phyloP scores from a whole-genome alignment of 805 yeast genomes.

The Cyberlindnera sargentensis region DNA sequence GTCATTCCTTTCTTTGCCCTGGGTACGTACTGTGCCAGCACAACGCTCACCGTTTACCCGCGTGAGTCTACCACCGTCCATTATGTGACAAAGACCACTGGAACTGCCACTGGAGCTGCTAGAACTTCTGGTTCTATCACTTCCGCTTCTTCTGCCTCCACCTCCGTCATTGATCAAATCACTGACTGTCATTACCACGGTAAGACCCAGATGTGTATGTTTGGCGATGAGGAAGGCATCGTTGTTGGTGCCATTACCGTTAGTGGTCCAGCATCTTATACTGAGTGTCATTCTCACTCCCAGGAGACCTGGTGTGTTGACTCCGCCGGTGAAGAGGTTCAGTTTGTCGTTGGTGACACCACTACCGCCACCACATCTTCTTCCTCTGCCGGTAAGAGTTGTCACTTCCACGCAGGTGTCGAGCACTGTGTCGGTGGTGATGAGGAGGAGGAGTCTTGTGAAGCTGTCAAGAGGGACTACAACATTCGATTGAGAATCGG shows the following conservation, averaged over 20 bases:
- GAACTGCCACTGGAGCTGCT: neutral
- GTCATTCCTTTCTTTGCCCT: too few relatives aligned
- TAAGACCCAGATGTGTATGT: slow-evolving; percentile 8
- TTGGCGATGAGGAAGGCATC: slow-evolving; percentile 13
- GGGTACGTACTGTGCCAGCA: neutral
- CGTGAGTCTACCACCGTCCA: neutral
- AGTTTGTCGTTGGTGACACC: slow-evolving; percentile 1
- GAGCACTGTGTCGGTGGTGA: slow-evolving; percentile 18
- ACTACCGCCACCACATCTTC: too few relatives aligned
- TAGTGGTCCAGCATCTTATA: slow-evolving; percentile 6
- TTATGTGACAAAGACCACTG: slow-evolving; percentile 1
- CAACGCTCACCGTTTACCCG: slow-evolving; percentile 1
- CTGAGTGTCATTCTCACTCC: slow-evolving; percentile 16
- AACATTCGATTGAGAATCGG: slow-evolving; percentile 16
- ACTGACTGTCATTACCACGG: slow-evolving; percentile 16
- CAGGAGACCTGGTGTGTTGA: slow-evolving; percentile 14
- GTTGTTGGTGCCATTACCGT: slow-evolving; percentile 13
- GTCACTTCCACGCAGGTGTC: slow-evolving; percentile 21
- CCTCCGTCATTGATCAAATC: slow-evolving; percentile 12
- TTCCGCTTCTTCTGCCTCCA: neutral
- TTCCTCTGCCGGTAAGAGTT: slow-evolving; percentile 3
- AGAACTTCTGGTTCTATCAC: neutral
- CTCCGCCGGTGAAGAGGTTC: slow-evolving; percentile 12
- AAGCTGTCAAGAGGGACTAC: slow-evolving; percentile 10
- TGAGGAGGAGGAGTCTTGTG: slow-evolving; percentile 9